These are phyloP conservation scores for Cystodermella granulosa DNA, from an alignment of 1,284 basidiomycete species.

Conservation along the genomic window DNA sequence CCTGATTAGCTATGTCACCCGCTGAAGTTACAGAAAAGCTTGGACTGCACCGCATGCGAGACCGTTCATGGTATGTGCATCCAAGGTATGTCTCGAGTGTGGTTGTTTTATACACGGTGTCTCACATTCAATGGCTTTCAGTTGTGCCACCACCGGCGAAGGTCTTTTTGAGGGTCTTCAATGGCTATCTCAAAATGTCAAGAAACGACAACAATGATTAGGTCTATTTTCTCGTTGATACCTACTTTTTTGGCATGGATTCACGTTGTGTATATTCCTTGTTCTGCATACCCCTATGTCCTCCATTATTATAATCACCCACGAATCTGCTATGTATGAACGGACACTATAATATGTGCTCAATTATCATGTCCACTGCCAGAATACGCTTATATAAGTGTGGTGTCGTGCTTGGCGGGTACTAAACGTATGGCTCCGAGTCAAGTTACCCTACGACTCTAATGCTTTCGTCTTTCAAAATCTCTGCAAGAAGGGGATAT, in stretches of 20 bases:
- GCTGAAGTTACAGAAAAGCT: conserved; percentile 98
- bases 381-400: too few relatives aligned
- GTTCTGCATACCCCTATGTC: conserved; percentile 26
- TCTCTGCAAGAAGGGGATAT: too few relatives aligned
- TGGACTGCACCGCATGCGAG: conserved; percentile 91
- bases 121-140: conserved; percentile 32
- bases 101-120: neutral
- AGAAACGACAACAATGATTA: conserved; percentile 71
- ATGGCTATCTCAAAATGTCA: conserved; percentile 95
- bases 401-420: too few relatives aligned
- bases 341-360: too few relatives aligned
- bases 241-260: conserved; percentile 8
- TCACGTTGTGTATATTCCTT: conserved; percentile 18
- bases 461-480: too few relatives aligned
- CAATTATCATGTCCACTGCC: too few relatives aligned
- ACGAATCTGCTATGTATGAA: conserved; percentile 34
- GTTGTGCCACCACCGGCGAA: conserved; percentile 93
- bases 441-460: too few relatives aligned
- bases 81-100: conserved; percentile 66
- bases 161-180: conserved; percentile 93
- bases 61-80: conserved; percentile 98
- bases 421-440: too few relatives aligned
- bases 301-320: conserved; percentile 18
- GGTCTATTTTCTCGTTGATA: conserved; percentile 15
- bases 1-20: conserved; percentile 83